Evolutionary conservation across 257 asterid genomes (phyloP), one percentile per base, ranked within the genome.

Genomic region (Verbascum thapsus): DNA sequence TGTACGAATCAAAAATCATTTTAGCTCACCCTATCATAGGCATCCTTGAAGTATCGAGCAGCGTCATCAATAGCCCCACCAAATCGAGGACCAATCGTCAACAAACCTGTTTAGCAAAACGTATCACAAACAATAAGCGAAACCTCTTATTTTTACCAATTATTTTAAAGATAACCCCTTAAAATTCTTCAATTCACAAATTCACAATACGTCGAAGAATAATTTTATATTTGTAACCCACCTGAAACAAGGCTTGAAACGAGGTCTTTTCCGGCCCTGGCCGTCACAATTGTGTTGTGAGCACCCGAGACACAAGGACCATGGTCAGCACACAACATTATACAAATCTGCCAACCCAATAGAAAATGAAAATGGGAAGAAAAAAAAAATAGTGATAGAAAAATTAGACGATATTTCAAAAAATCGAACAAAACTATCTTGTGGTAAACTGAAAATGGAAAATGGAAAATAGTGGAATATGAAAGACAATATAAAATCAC

Each of bases 261-360:
- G 5, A 94, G 80, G 72, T 94, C 99, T 80, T 94, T 94, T 70
- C 99, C 99, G 38, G 99, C 99, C 76, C 99, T 86, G 63, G 99
- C 95, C 23, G 99, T 94, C 19, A 94, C 99, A 23, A 94, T 94
- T 61, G 91, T 76, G 83, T 87, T 94, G 88, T 94, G 99, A 52
- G 99, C 99, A 71, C 99, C 99, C 72, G 99, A 94, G 71, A 94
- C 99, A 70, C 99, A 90, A 26, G 97, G 97, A 71, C 99, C 99
- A 53, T 94, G 99, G 74, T 94, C 99, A 39, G 97, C 99, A 75
- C 99, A 94, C 79, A 94, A 58, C 97, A 94, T 94, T 77, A 94
- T 72, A 70, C 99, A 94, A 47, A 90, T 94, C 99, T 92, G 87
- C 69, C 61, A 76, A 52, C 66, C 40, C 34, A 45, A 66, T 15